Conservation (phyloP, 257 asterid genomes). For the Rauvolfia tetraphylla region DNA sequence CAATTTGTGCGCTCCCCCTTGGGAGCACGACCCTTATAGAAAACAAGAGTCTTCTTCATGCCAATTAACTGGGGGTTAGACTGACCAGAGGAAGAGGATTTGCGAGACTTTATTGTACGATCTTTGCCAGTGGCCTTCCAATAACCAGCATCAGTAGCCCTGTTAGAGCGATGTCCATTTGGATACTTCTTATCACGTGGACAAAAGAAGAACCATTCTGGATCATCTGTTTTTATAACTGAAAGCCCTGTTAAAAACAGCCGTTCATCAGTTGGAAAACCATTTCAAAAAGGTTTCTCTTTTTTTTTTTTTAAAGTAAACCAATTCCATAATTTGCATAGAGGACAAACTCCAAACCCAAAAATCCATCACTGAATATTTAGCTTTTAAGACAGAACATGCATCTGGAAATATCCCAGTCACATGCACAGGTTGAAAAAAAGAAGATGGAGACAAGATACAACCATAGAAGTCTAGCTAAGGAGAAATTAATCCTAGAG, state of each 20-base stretch:
- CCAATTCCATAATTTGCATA: neutral
- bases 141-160: slow-evolving; percentile 13
- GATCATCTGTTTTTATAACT: slow-evolving; percentile 71
- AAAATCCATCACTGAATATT: neutral
- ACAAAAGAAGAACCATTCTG: slow-evolving; percentile 13
- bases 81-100: slow-evolving; percentile 36
- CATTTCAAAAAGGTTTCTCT: neutral
- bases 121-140: slow-evolving; percentile 44
- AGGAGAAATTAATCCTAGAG: neutral
- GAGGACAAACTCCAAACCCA: neutral
- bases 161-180: slow-evolving; percentile 7
- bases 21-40: slow-evolving; percentile 84
- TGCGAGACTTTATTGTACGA: slow-evolving; percentile 61
- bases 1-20: slow-evolving; percentile 76
- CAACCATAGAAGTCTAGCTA: neutral
- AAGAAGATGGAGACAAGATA: neutral
- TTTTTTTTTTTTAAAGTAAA: neutral
- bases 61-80: slow-evolving; percentile 50
- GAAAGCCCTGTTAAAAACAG: slow-evolving; percentile 50
- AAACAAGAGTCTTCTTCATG: slow-evolving; percentile 80
- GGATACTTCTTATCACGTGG: slow-evolving; percentile 10
- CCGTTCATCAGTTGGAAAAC: neutral
- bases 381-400: neutral
- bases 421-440: neutral
- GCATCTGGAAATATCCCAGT: neutral